These are phyloP conservation scores for Fusarium sterilihyphosum DNA, from an alignment of 2,329 filamentous ascomycete species.

Conservation along the genomic window DNA sequence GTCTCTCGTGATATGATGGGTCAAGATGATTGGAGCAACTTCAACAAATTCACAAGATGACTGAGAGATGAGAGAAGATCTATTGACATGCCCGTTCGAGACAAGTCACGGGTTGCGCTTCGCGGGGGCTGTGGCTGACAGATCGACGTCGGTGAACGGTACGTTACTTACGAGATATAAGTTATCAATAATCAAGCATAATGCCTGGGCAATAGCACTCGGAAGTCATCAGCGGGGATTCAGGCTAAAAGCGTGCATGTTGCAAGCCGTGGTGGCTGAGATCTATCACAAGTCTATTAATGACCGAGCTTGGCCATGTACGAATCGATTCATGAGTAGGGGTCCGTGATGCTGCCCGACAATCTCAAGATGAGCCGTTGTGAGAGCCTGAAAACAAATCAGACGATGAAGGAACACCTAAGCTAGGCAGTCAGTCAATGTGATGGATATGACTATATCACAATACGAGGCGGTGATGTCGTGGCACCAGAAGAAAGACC, in stretches of 20 bases:
- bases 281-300: slow-evolving; percentile 37
- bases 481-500: slow-evolving; percentile 34
- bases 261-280: slow-evolving; percentile 34
- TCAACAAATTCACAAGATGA: not conserved
- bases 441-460: slow-evolving; percentile 27
- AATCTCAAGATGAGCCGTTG: slow-evolving; percentile 17
- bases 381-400: slow-evolving; percentile 25
- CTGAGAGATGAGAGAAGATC: slow-evolving; percentile 28
- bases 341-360: slow-evolving; percentile 21
- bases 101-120: slow-evolving; percentile 36
- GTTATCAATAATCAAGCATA: slow-evolving; percentile 2
- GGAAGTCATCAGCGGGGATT: not conserved
- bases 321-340: slow-evolving; percentile 3
- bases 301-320: slow-evolving; percentile 10
- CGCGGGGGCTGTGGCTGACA: slow-evolving; percentile 37
- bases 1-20: slow-evolving; percentile 5
- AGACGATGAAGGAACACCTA: slow-evolving; percentile 1
- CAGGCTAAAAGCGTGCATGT: slow-evolving; percentile 21
- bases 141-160: slow-evolving; percentile 25
- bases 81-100: slow-evolving; percentile 23
- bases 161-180: slow-evolving; percentile 1
- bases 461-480: slow-evolving; percentile 38
- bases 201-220: slow-evolving; percentile 7
- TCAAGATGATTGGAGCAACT: slow-evolving; percentile 26
- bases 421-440: slow-evolving; percentile 2